These are phyloP conservation scores for Dacryopinax primogenitus DNA, from an alignment of 768 basidiomycete species.

Conservation along the genomic window DNA sequence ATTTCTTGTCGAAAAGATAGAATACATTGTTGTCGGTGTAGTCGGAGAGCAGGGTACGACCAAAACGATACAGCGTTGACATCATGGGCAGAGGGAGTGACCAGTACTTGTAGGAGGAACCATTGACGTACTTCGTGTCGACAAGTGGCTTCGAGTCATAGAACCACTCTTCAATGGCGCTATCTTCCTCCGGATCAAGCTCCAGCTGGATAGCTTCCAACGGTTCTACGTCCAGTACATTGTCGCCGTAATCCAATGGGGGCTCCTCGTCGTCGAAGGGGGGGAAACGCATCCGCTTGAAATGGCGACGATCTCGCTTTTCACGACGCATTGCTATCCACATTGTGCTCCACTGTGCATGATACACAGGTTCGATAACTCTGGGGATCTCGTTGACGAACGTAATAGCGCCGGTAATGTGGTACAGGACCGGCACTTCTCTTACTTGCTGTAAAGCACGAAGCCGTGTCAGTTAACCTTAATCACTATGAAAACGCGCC, in stretches of 20 bases:
- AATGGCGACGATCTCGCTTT: constrained; percentile 95
- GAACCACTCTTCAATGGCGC: constrained; percentile 91
- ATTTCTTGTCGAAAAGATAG: constrained; percentile 93
- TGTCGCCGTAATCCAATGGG: constrained; percentile 97
- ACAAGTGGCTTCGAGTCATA: constrained; percentile 92
- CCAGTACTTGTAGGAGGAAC: constrained; percentile 87
- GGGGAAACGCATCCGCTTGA: constrained; percentile 99
- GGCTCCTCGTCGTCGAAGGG: constrained; percentile 99
- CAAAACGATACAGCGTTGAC: constrained; percentile 93
- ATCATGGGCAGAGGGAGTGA: constrained; percentile 84
- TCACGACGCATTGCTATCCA: constrained; percentile 99
- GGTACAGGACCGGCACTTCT: constrained; percentile 95
- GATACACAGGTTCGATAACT: constrained; percentile 93
- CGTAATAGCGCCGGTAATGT: constrained; percentile 98
- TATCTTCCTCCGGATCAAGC: constrained; percentile 81
- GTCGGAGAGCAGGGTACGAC: constrained; percentile 85
- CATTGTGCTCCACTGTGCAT: constrained; percentile 99
- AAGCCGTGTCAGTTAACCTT: constrained; percentile 8
- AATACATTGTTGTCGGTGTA: constrained; percentile 79
- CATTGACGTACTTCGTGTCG: constrained; percentile 84
- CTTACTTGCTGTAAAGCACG: constrained; percentile 59
- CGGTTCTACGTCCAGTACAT: constrained; percentile 94
- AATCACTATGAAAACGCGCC: neutral
- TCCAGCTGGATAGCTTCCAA: constrained; percentile 96
- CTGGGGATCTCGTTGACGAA: constrained; percentile 98